Evolutionary conservation across 768 basidiomycete genomes (phyloP).

Genomic region (Tubosaeta sp.): DNA sequence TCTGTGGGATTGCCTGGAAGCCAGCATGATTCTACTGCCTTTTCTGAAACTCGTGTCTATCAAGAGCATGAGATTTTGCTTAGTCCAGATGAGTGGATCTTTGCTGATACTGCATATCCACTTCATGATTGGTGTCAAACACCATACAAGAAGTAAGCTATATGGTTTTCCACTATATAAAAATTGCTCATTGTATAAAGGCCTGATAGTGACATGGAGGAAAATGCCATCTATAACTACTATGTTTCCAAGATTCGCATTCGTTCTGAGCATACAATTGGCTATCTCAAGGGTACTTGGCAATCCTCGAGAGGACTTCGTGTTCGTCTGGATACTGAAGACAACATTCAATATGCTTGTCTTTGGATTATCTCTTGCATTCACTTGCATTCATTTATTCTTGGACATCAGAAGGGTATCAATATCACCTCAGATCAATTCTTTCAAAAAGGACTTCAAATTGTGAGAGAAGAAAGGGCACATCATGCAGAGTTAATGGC

Average conservation of each 20-base stretch:
- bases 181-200: not conserved
- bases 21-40: conserved; percentile 32
- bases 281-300: conserved; percentile 36
- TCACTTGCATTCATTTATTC: conserved; percentile 21
- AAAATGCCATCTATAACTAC: conserved; percentile 25
- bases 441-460: conserved; percentile 4
- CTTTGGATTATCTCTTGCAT: conserved; percentile 15
- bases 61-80: conserved; percentile 1
- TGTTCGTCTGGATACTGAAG: conserved; percentile 5
- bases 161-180: not conserved
- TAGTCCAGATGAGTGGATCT: conserved; percentile 28
- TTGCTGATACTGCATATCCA: conserved; percentile 40
- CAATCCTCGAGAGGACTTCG: conserved; percentile 9
- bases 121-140: conserved; percentile 27
- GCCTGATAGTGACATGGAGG: conserved; percentile 3
- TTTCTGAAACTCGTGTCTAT: conserved; percentile 23
- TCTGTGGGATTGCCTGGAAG: conserved; percentile 30
- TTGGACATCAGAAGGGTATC: conserved; percentile 12
- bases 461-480: not conserved
- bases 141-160: conserved; percentile 27
- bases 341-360: conserved; percentile 7
- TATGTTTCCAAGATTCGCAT: conserved; percentile 30
- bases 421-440: not conserved
- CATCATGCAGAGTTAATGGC: not conserved
- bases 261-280: conserved; percentile 38